Evolutionary conservation across 169 alveolate genomes (phyloP), one percentile per base, ranked within the genome.

Genomic region (Plasmodium yoelii): DNA sequence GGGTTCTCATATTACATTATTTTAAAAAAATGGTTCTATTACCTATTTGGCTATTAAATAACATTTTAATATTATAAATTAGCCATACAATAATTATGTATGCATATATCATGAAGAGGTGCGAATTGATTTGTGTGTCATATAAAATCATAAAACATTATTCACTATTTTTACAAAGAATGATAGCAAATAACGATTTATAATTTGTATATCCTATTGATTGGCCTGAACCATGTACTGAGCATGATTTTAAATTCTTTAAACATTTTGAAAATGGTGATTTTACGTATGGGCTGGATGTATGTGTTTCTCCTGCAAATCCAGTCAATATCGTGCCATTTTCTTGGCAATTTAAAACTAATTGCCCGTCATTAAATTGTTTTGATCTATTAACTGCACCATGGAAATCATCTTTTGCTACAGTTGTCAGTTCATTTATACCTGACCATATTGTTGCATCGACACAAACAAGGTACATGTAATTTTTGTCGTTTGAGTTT

Each of bases 361-460:
- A 65, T 44, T 82, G 24, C n/a, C 90, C 90, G 59, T 82, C 90
- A 67, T 69, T 65, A 69, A 53, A 82, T 34, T 51, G 69, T 53
- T 65, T 42, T 24, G 56, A 67, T 51, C 34, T 67, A 71, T 82
- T 26, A 12, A 82, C 90, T 39, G 53, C 9, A 18, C 86, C 46
- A 49, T 82, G 90, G 12, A 59, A 53, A 19, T 59, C 84, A 68
- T 82, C 80, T 53, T 63, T 49, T 12, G 90, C 73, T 34, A 82
- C 77, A 24, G 67, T 47, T 9, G 90, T 15, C 34, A 82, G 49
- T 1, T 10, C 19, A 10, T 82, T 69, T 34, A 82, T 9, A 4
- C 90, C 90, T 8, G 86, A 42, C 90, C 90, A 82, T 67, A 82
- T 82, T 24, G 90, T 82, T 12, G 67, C 47, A 60, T 82, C 90